Evolutionary conservation across 2,329 filamentous ascomycete genomes (phyloP), one percentile per base, ranked within the genome.

Genomic region (Microcyclosporella mali): DNA sequence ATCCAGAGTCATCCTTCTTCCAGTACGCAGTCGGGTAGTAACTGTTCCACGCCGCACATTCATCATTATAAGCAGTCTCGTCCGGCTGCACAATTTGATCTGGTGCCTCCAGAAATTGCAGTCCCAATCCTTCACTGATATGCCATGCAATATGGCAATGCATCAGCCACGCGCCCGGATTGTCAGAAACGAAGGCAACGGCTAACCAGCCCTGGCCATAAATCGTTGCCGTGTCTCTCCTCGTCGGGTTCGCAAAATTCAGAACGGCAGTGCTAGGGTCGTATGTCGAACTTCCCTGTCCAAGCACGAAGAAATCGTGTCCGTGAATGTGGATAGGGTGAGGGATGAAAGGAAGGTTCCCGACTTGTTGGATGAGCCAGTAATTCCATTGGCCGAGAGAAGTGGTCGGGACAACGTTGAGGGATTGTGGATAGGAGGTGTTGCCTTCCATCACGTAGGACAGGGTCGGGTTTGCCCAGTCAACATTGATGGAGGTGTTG

Each of bases 181-280:
- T 76, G 55, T 78, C 69, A 1, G 70, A 65, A 43, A 66, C 50
- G 49, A 74, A 76, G 0, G 66, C 72, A 4, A 77, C 57, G 3
- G 70, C 69, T 7, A 76, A 53, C 52, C 71, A 70, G 0, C 73
- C 73, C 9, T 57, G 56, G 2, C 56, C 53, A 0, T 68, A 66
- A 0, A 75, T 52, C 46, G 70, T 64, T 3, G 69, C 67, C 0
- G 66, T 69, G 56, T 75, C 73, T n/a, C 73, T 63, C 1, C 71
- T 62, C 0, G 67, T 61, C 1, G 71, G 70, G 47, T 72, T 75
- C 43, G 53, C 40, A 7, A 56, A 62, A 18, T 57, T 63, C 9
- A 65, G 61, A 10, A 27, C 50, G 30, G 43, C 53, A 21, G 56
- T 61, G 17, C 43, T 40, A 6, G 46, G 37, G 18, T 46, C 32